A percentile compares a stretch with the other conserved stretches of the same genome.
Conservation (phyloP, 305 asterid species). For the Andrographis paniculata region DNA sequence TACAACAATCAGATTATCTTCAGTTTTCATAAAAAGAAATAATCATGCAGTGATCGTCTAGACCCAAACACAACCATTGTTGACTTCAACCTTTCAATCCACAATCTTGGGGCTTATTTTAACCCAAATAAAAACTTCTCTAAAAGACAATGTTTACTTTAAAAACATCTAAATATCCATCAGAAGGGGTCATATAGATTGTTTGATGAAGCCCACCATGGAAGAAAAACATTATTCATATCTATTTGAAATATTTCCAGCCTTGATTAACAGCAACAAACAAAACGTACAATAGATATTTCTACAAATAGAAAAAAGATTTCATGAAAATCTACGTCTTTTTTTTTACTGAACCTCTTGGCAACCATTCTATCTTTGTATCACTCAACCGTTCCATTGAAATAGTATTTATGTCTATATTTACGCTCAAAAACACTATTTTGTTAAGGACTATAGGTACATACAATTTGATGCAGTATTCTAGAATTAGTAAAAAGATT, state of each 20-base stretch:
- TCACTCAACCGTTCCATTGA: background rate
- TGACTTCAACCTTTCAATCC: background rate
- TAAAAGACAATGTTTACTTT: background rate
- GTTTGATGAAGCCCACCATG: background rate
- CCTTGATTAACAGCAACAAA: background rate
- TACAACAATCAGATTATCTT: background rate
- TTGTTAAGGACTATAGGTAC: too few species aligned
- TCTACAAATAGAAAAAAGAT: background rate
- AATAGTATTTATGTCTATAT: background rate
- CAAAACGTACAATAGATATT: background rate
- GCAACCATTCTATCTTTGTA: slow-evolving; percentile 2
- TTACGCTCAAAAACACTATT: too few species aligned
- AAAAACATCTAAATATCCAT: background rate
- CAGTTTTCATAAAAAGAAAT: background rate
- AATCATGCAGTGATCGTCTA: background rate
- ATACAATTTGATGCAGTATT: too few species aligned
- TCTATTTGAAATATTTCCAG: background rate
- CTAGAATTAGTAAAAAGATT: too few species aligned
- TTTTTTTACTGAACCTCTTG: background rate
- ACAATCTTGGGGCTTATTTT: background rate
- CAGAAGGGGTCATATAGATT: background rate
- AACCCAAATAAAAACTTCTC: background rate
- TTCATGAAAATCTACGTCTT: background rate
- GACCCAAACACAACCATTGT: background rate
- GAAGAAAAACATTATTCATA: background rate